Conservation (phyloP, 2,329 filamentous ascomycete species). For the Fusarium tjaetaba region DNA sequence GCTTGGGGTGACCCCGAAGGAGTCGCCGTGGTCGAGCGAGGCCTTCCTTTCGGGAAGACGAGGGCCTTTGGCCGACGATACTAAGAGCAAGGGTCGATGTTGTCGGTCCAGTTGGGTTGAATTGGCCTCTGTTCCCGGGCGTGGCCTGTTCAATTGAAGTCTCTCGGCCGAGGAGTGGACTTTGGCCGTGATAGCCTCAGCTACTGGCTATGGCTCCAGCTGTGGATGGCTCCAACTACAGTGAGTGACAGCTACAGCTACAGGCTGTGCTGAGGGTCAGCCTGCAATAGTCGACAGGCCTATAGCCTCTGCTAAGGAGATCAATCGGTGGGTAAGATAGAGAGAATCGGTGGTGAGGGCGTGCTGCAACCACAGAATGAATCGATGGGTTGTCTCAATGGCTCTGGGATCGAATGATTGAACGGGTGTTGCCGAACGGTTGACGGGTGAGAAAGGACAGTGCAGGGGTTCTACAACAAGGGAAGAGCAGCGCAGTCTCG, state of each 20-base stretch:
- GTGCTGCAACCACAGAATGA: slow-evolving; percentile 13
- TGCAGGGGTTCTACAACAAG: slow-evolving; percentile 36
- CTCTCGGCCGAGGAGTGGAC: slow-evolving; percentile 14
- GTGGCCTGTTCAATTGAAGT: slow-evolving; percentile 12
- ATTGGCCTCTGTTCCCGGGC: slow-evolving; percentile 12
- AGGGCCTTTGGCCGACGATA: slow-evolving; percentile 30
- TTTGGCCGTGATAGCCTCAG: slow-evolving; percentile 28
- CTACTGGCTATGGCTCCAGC: not conserved
- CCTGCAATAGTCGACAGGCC: slow-evolving; percentile 3
- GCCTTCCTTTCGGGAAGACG: slow-evolving; percentile 39
- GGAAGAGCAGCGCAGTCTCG: slow-evolving; percentile 29
- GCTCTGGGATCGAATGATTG: slow-evolving; percentile 41
- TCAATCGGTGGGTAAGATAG: slow-evolving; percentile 10
- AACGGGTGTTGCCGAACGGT: slow-evolving; percentile 43
- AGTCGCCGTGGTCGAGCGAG: slow-evolving; percentile 35
- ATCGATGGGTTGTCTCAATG: slow-evolving; percentile 24
- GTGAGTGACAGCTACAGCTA: not conserved
- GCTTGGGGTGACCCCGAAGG: slow-evolving; percentile 35
- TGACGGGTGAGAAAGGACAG: slow-evolving; percentile 24
- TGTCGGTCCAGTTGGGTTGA: not conserved
- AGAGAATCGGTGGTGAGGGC: slow-evolving; percentile 18
- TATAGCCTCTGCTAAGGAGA: slow-evolving; percentile 10
- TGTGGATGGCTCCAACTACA: not conserved
- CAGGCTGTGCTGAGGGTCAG: slow-evolving; percentile 5
- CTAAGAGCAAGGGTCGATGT: slow-evolving; percentile 20